These are phyloP conservation scores for Rauvolfia tetraphylla DNA, from an alignment of 257 asterid genomes.

Conservation along the genomic window DNA sequence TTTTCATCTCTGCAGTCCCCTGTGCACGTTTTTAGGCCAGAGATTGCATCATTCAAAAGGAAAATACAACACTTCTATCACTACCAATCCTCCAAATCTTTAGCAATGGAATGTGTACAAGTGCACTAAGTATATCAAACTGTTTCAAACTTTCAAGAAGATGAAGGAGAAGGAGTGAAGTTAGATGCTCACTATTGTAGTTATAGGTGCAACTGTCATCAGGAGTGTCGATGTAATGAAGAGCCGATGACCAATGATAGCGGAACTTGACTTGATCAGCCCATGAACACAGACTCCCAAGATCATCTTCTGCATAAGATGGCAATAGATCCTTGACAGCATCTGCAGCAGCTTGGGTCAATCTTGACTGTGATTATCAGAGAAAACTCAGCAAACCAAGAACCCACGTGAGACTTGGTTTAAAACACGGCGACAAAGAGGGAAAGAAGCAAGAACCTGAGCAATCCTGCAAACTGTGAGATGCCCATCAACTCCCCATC, in stretches of 20 bases:
- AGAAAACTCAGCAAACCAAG: background rate
- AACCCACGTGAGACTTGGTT: background rate
- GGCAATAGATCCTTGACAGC: constrained; percentile 72
- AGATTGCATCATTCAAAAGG: background rate
- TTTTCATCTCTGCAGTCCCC: constrained; percentile 88
- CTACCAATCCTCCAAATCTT: background rate
- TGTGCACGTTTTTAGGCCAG: constrained; percentile 10
- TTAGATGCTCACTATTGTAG: constrained; percentile 50
- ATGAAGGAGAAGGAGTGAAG: background rate
- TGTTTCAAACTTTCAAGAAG: background rate
- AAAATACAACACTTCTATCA: background rate
- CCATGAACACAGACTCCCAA: constrained; percentile 77
- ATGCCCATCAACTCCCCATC: constrained; percentile 93
- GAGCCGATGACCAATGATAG: constrained; percentile 79
- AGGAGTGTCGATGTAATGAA: constrained; percentile 77
- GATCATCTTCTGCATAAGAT: constrained; percentile 45
- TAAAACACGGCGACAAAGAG: background rate
- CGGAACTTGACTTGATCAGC: constrained; percentile 67
- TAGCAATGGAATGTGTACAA: background rate
- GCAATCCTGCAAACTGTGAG: constrained; percentile 65
- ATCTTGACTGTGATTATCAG: constrained; percentile 42
- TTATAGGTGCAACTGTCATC: constrained; percentile 68
- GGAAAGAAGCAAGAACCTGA: constrained; percentile 41
- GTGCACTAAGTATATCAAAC: too few species aligned
- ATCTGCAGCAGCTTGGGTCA: constrained; percentile 60